These are phyloP conservation scores for Hyaloperonospora brassicae DNA, from an alignment of 352 stramenopile genomes.

Conservation along the genomic window DNA sequence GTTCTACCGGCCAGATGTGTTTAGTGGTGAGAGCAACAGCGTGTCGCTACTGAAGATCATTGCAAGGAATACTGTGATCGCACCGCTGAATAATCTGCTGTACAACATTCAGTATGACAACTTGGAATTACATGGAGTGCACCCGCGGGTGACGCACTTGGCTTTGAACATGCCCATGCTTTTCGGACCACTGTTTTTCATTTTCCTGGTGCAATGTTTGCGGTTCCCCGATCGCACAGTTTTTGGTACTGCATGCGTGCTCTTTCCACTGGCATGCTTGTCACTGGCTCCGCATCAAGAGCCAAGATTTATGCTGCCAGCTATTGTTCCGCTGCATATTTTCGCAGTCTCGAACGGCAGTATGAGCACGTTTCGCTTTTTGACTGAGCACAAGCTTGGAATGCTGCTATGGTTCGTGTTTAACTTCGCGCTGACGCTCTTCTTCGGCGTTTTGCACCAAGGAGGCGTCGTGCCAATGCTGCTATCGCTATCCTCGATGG, in stretches of 20 bases:
- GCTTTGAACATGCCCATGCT: slow-evolving; percentile 90
- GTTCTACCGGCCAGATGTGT: slow-evolving; percentile 40
- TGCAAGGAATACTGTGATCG: slow-evolving; percentile 33
- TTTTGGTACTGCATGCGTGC: slow-evolving; percentile 33
- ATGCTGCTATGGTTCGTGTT: slow-evolving; percentile 42
- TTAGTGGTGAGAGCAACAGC: slow-evolving; percentile 7
- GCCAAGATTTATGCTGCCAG: slow-evolving; percentile 86
- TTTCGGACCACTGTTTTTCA: slow-evolving; percentile 81
- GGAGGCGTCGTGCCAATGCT: slow-evolving; percentile 57
- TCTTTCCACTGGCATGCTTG: slow-evolving; percentile 72
- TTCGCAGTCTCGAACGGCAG: slow-evolving; percentile 28
- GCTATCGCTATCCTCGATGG: slow-evolving; percentile 29
- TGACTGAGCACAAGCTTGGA: slow-evolving; percentile 15
- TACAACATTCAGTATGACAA: slow-evolving; percentile 91
- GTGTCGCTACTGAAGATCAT: slow-evolving; percentile 10
- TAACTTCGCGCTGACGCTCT: slow-evolving; percentile 42
- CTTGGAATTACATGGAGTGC: slow-evolving; percentile 86
- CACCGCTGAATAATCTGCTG: slow-evolving; percentile 80
- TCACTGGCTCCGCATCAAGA: slow-evolving; percentile 92
- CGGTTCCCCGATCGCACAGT: slow-evolving; percentile 18
- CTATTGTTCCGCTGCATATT: slow-evolving; percentile 78
- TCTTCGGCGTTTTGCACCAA: slow-evolving; percentile 69
- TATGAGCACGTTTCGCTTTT: slow-evolving; percentile 14
- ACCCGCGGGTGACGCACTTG: slow-evolving; percentile 82
- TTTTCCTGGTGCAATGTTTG: slow-evolving; percentile 33